A percentile compares a stretch with the other conserved stretches of the same genome.
Conservation (phyloP, 108 stramenopile species). For the Phaeodactylum tricornutum region DNA sequence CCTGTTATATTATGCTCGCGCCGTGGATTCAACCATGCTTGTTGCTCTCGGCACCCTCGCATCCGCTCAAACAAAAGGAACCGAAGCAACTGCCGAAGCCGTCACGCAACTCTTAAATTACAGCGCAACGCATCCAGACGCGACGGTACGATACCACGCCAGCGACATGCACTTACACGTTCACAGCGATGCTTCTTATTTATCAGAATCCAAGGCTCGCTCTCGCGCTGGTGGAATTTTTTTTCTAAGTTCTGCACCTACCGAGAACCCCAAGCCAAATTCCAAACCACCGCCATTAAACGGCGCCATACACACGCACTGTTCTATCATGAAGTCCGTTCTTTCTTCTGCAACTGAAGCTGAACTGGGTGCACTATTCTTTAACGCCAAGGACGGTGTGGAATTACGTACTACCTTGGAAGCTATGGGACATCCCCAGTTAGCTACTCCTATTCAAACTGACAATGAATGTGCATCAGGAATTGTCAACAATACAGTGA, state of each 20-base stretch:
- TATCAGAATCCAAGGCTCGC: constrained; percentile 19
- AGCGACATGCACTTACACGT: constrained; percentile 27
- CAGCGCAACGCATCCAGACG: constrained; percentile 27
- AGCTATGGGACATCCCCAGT: constrained; percentile 32
- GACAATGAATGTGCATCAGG: constrained; percentile 35
- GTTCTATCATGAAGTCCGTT: constrained; percentile 8
- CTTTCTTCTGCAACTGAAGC: constrained; percentile 32
- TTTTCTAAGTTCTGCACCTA: constrained; percentile 9
- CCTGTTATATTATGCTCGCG: constrained; percentile 30
- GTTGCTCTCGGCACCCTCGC: constrained; percentile 12
- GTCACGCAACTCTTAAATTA: constrained; percentile 31
- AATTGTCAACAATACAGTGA: constrained; percentile 20
- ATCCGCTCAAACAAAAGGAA: constrained; percentile 17
- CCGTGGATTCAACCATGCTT: constrained; percentile 26
- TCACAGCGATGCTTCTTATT: constrained; percentile 26
- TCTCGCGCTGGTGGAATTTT: constrained; percentile 18
- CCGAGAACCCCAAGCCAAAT: background rate
- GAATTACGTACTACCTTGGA: constrained; percentile 11
- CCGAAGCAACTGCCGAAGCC: constrained; percentile 7
- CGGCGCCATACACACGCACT: constrained; percentile 4
- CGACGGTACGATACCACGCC: constrained; percentile 18
- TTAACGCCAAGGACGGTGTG: constrained; percentile 19
- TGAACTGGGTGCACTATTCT: constrained; percentile 20
- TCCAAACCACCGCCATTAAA: constrained; percentile 10
- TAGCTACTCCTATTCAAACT: constrained; percentile 19